Base-by-base conservation (phyloP, 345 rosid species). In the Reutealis trisperma region DNA sequence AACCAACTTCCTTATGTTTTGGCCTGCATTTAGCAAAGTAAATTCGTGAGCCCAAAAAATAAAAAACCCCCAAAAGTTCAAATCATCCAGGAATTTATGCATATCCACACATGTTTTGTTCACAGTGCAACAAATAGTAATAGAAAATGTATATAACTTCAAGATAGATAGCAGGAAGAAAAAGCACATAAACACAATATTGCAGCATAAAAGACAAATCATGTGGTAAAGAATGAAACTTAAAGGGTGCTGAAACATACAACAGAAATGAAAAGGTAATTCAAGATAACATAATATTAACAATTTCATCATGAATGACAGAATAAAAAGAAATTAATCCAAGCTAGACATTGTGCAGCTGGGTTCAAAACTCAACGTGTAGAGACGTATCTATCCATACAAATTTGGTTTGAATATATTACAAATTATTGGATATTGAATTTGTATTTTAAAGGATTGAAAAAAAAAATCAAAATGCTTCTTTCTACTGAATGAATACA, bases 1-100 rank as follows among this genome's bases (percentile, higher is more conserved):
- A 69, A 94, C 97, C 74, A 93, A 86, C 89, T 93, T 94, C 94
- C 98, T 90, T n/a, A 94, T 87, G 82, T 91, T 94, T 78, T 89
- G 98, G 64, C 98, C 98, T 94, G 86, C 76, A 74, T 22, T 71
- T 25, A 27, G 45, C 49, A 71, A 21, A 11, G 1, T 3, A 15
- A 16, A 34, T 18, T 32, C 47, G 54, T 32, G 25, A 54, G 74
- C 34, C 18, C 13, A 32, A 69, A 25, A 47, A 49, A 6, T 4
- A 4, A 2, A 37, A 37, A 37, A 37, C 0, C 2, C 51, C 14
- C 18, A 13, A 68, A 6, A 21, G 2, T 1, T 4, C 19, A 51
- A 66, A 4, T 11, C 54, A 41, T 3, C 49, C 30, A 67, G 70
- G 70, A 37, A 21, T 10, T 19, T 19, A 10, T 2, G 0, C 18